Percentiles rank a stretch among this genome's conserved stretches.
Conservation (phyloP, 2,329 filamentous ascomycete genomes). For the Botrytis fabae region DNA sequence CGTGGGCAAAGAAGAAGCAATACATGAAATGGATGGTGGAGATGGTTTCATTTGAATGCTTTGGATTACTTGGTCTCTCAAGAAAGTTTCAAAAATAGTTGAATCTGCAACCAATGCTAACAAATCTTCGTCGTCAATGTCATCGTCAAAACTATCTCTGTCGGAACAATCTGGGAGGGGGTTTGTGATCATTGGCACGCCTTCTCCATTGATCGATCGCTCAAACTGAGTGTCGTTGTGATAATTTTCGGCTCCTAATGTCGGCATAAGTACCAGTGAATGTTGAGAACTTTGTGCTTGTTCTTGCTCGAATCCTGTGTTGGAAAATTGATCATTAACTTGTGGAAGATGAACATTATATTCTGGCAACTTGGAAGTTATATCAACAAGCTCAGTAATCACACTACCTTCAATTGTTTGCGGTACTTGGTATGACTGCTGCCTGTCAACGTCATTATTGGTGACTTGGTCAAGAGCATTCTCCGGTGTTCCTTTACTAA, state of each 20-base stretch:
- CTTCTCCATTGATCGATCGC: constrained; percentile 24
- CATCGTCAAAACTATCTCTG: constrained; percentile 34
- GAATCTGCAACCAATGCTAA: constrained; percentile 27
- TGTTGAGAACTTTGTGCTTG: not conserved
- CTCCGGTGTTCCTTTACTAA: constrained; percentile 20
- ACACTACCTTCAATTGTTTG: not conserved
- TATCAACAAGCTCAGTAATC: not conserved
- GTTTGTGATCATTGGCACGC: not conserved
- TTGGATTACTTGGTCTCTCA: not conserved
- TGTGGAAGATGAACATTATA: not conserved
- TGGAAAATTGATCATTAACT: not conserved
- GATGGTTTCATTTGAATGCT: not conserved
- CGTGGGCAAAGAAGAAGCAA: not conserved
- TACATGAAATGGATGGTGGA: not conserved
- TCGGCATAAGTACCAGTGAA: not conserved
- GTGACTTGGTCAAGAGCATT: not conserved
- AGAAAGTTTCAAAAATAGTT: constrained; percentile 12
- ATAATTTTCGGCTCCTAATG: not conserved
- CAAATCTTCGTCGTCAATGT: constrained; percentile 35
- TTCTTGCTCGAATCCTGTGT: not conserved
- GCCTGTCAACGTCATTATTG: not conserved
- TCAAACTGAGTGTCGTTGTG: constrained; percentile 20
- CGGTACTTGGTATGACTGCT: not conserved
- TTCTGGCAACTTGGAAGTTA: not conserved
- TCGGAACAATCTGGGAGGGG: not conserved